Conservation (phyloP, 257 asterid genomes). For the Solanum acaule region DNA sequence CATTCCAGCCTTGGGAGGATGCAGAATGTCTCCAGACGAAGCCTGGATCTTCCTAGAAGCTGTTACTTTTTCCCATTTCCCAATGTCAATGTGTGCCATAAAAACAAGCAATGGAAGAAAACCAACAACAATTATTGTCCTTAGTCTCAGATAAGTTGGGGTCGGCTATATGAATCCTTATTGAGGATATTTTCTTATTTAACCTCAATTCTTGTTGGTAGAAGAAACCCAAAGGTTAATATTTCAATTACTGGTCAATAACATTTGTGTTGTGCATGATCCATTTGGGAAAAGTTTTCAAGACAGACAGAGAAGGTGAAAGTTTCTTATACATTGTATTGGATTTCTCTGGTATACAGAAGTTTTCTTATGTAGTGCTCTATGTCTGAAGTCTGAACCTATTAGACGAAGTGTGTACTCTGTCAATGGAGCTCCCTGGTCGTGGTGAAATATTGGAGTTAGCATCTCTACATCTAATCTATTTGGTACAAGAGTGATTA, state of each 20-base stretch:
- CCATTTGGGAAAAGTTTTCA: background rate
- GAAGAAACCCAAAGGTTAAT: background rate
- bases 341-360: slow-evolving; percentile 64
- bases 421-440: slow-evolving; percentile 82
- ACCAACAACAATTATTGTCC: background rate
- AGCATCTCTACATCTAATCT: background rate
- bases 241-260: background rate
- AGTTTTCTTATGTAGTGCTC: slow-evolving; percentile 79
- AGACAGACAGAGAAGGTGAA: background rate
- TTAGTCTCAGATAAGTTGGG: background rate
- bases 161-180: background rate
- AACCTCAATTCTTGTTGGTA: background rate
- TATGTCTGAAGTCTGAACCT: slow-evolving; percentile 49
- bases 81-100: background rate
- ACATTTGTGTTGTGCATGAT: background rate
- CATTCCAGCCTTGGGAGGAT: slow-evolving; percentile 21
- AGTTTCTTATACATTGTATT: slow-evolving; percentile 9
- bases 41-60: background rate
- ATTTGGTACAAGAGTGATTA: background rate
- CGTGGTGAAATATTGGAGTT: background rate
- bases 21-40: background rate
- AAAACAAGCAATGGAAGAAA: background rate
- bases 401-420: slow-evolving; percentile 87
- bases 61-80: background rate
- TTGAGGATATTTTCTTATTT: background rate